These are phyloP conservation scores for Kernera saxatilis DNA, from an alignment of 345 rosid genomes.

Conservation along the genomic window DNA sequence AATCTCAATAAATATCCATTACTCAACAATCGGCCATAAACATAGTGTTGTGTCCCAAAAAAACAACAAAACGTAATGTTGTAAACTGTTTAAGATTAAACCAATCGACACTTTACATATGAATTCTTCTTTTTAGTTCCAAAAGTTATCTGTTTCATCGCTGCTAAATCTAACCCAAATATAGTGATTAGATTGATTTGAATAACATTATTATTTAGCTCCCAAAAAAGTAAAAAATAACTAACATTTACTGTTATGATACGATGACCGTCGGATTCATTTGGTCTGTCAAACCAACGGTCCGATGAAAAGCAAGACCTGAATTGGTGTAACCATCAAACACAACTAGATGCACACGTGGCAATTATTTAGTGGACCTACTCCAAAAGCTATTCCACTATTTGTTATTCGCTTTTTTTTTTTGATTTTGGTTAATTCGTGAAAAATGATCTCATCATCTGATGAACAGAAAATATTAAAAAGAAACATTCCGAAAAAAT, in stretches of 20 bases:
- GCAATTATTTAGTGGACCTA: conserved; percentile 17
- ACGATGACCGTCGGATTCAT: conserved; percentile 28
- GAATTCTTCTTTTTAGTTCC: background rate
- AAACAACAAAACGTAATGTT: no score
- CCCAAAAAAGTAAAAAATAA: background rate
- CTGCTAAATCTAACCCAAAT: no score
- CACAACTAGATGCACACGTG: conserved; percentile 27
- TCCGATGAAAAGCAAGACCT: conserved; percentile 14
- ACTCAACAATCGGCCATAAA: no score
- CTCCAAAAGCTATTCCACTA: background rate
- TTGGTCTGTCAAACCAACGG: conserved; percentile 29
- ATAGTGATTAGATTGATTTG: no score
- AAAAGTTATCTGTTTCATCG: background rate
- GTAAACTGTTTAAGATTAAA: no score
- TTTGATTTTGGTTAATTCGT: background rate
- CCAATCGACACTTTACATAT: background rate
- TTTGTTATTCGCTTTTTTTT: background rate
- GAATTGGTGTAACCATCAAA: background rate
- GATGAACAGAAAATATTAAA: background rate
- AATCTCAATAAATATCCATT: no score
- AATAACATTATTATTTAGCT: background rate
- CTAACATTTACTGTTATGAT: background rate
- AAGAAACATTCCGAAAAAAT: background rate
- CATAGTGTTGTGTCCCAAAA: no score
- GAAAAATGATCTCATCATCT: background rate